A percentile compares a stretch with the other conserved stretches of the same genome.
Evolutionary conservation across 2,329 filamentous ascomycete genomes (phyloP).

Genomic region (Corniculantispora saksenae): DNA sequence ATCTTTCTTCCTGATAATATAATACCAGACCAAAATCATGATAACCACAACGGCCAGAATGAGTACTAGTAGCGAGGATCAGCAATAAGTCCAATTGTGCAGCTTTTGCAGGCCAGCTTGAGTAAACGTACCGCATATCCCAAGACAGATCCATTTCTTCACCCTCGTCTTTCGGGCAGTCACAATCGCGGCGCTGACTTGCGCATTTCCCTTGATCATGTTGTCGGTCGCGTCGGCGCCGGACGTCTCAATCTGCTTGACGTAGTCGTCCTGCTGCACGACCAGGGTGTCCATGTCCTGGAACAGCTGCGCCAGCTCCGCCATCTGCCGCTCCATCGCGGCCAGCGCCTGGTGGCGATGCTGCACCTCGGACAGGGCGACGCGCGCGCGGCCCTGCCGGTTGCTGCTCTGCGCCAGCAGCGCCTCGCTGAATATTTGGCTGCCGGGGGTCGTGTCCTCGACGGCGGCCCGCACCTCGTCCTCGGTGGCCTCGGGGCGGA

Average conservation of each 20-base stretch:
- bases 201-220: constrained; percentile 78
- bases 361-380: constrained; percentile 76
- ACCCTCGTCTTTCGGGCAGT: constrained; percentile 77
- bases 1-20: neutral
- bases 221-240: constrained; percentile 83
- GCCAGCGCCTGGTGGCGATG: constrained; percentile 83
- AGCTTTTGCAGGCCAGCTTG: neutral
- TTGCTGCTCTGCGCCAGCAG: constrained; percentile 80
- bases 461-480: constrained; percentile 77
- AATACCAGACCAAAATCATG: neutral
- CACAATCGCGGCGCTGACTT: constrained; percentile 76
- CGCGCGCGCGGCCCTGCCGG: constrained; percentile 77
- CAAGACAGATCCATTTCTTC: constrained; percentile 97
- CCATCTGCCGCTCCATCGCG: constrained; percentile 89
- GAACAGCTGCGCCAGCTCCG: constrained; percentile 84
- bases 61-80: neutral
- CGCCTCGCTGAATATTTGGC: constrained; percentile 85
- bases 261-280: constrained; percentile 78
- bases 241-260: constrained; percentile 81
- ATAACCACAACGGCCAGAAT: neutral
- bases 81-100: neutral
- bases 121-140: constrained; percentile 53
- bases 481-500: constrained; percentile 76
- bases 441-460: constrained; percentile 63
- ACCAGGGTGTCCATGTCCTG: constrained; percentile 85